phyloP scores from a whole-genome alignment of 1,284 basidiomycete species.

The Ganoderma resinaceum region DNA sequence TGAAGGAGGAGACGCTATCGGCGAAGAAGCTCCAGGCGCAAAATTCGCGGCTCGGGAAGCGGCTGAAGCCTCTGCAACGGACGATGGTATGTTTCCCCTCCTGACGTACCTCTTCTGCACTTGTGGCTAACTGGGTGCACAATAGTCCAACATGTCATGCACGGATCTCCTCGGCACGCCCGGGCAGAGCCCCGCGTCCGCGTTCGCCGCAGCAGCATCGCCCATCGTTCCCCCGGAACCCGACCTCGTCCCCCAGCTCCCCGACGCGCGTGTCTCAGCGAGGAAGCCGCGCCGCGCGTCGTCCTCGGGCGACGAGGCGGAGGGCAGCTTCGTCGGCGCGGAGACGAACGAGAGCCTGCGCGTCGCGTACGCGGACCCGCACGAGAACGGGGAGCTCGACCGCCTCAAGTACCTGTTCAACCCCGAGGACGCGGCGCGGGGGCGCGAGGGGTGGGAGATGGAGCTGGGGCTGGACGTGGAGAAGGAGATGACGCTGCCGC shows the following conservation, averaged over 20 bases:
- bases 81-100: constrained; percentile 47
- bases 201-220: not conserved
- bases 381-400: constrained; percentile 61
- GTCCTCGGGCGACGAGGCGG: constrained; percentile 37
- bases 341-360: constrained; percentile 48
- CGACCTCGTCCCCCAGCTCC: constrained; percentile 13
- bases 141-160: constrained; percentile 5
- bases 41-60: constrained; percentile 44
- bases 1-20: constrained; percentile 43
- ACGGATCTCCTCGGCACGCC: constrained; percentile 10
- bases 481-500: constrained; percentile 27
- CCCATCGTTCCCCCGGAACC: constrained; percentile 1
- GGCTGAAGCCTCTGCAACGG: constrained; percentile 47
- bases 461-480: constrained; percentile 29
- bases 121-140: not conserved
- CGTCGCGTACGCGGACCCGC: constrained; percentile 74
- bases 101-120: not conserved
- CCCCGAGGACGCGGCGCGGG: constrained; percentile 26
- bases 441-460: constrained; percentile 27
- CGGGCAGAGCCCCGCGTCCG: constrained; percentile 3
- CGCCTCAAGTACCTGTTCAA: constrained; percentile 51
- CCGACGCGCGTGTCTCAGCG: not conserved
- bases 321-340: constrained; percentile 27
- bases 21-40: constrained; percentile 19
- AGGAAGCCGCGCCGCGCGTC: not conserved